Evolutionary conservation across 176 grass and related monocot genomes (phyloP).

Genomic region (Carex kokanica): DNA sequence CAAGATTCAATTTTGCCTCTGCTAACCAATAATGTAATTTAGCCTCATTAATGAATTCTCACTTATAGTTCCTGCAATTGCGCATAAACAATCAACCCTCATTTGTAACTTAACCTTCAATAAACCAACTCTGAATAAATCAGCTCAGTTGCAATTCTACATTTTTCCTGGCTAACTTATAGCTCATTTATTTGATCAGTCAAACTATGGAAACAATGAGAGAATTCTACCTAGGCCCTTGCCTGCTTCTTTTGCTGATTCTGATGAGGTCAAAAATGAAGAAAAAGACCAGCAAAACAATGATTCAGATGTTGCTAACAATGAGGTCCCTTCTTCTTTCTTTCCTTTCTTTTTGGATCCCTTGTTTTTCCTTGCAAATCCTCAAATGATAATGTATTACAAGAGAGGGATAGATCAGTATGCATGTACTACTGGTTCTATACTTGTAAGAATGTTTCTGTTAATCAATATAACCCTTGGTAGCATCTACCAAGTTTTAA

Average conservation of each 20-base stretch:
- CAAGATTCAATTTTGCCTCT: background rate
- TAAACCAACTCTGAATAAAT: background rate
- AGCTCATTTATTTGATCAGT: constrained; percentile 3
- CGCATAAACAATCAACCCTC: background rate
- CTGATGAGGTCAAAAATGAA: background rate
- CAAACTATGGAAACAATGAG: constrained; percentile 22
- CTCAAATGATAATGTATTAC: background rate
- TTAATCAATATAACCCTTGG: no score
- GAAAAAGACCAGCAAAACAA: constrained; percentile 14
- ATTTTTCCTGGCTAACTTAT: constrained; percentile 3
- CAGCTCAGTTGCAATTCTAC: background rate
- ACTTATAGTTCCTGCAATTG: background rate
- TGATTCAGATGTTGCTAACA: constrained; percentile 11
- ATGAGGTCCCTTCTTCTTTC: constrained; percentile 8
- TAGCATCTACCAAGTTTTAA: no score
- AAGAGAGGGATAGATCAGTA: no score
- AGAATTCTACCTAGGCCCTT: constrained; percentile 24
- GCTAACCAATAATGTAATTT: background rate
- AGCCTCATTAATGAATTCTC: background rate
- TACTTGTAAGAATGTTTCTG: no score
- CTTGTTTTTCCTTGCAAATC: background rate
- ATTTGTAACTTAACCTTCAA: constrained; percentile 7
- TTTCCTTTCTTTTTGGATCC: background rate
- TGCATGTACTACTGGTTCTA: no score
- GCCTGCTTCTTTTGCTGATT: constrained; percentile 23